Percentiles rank a stretch among this genome's conserved stretches.
phyloP scores from a whole-genome alignment of 352 stramenopile genomes.

The Pythium coloratum region DNA sequence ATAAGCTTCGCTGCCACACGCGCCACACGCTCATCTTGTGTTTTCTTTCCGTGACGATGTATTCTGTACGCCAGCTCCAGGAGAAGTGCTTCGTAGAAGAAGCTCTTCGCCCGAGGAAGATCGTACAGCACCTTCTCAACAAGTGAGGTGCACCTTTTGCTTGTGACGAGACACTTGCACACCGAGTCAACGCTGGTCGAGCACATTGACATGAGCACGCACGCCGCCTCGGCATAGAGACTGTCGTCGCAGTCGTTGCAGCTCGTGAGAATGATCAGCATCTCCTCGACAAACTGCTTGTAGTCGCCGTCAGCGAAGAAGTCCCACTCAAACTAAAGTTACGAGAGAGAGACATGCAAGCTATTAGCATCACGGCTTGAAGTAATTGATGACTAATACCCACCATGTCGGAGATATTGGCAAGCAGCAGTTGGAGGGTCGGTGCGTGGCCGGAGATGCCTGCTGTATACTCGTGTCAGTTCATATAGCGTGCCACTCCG shows the following conservation, averaged over 20 bases:
- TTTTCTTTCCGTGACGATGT: slow-evolving; percentile 29
- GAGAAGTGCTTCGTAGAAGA: slow-evolving; percentile 35
- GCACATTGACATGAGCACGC: slow-evolving; percentile 37
- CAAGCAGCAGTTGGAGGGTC: slow-evolving; percentile 16
- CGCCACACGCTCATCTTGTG: neutral
- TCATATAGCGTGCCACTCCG: neutral
- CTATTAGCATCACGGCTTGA: neutral
- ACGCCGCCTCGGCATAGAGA: slow-evolving; percentile 31
- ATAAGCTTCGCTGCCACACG: slow-evolving; percentile 13
- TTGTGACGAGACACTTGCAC: slow-evolving; percentile 15
- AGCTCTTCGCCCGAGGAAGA: slow-evolving; percentile 35
- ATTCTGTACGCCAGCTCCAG: slow-evolving; percentile 38
- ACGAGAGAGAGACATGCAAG: neutral
- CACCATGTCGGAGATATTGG: slow-evolving; percentile 27
- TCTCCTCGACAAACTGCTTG: slow-evolving; percentile 22
- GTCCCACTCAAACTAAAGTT: slow-evolving; percentile 41
- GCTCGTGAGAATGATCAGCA: slow-evolving; percentile 30
- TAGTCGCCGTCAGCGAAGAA: slow-evolving; percentile 33
- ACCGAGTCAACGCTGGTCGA: slow-evolving; percentile 30
- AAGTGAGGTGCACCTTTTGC: neutral
- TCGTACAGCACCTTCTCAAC: slow-evolving; percentile 23
- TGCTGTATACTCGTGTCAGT: neutral
- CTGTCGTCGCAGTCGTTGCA: slow-evolving; percentile 29
- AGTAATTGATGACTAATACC: neutral
- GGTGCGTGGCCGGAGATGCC: slow-evolving; percentile 1